A percentile compares a stretch with the other conserved stretches of the same genome.
Evolutionary conservation across 2,329 filamentous ascomycete genomes (phyloP).

Genomic region (Didymella pomorum): DNA sequence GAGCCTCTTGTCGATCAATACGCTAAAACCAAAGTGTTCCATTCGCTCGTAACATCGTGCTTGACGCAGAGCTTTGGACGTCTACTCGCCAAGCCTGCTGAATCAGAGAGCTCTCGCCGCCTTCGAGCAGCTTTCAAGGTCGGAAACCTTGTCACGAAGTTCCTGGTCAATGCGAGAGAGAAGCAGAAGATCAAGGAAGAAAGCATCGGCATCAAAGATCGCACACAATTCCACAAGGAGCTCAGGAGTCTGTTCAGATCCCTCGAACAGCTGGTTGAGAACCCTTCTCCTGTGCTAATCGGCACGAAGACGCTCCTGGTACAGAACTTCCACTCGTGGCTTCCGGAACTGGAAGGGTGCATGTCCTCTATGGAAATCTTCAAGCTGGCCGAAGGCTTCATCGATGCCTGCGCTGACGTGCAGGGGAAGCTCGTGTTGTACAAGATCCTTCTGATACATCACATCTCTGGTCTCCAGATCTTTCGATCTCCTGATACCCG

Average conservation of each 20-base stretch:
- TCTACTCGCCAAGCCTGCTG: slow-evolving; percentile 81
- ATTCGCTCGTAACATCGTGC: slow-evolving; percentile 89
- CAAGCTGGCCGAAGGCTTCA: slow-evolving; percentile 89
- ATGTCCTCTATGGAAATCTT: slow-evolving; percentile 85
- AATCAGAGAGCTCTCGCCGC: slow-evolving; percentile 82
- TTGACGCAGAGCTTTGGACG: slow-evolving; percentile 86
- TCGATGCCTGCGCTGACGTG: slow-evolving; percentile 86
- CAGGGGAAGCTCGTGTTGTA: slow-evolving; percentile 92
- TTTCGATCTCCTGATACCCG: slow-evolving; percentile 82
- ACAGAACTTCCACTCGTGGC: slow-evolving; percentile 95
- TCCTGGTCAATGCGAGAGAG: slow-evolving; percentile 87
- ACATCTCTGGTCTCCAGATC: slow-evolving; percentile 82
- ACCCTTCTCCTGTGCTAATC: slow-evolving; percentile 81
- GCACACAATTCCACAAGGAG: slow-evolving; percentile 80
- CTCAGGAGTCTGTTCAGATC: slow-evolving; percentile 88
- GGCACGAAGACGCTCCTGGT: slow-evolving; percentile 95
- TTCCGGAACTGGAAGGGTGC: slow-evolving; percentile 84
- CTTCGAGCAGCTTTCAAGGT: slow-evolving; percentile 94
- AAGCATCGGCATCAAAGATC: slow-evolving; percentile 80
- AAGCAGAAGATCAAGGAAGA: slow-evolving; percentile 90
- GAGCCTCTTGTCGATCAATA: slow-evolving; percentile 91
- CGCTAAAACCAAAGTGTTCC: slow-evolving; percentile 87
- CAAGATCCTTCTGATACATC: slow-evolving; percentile 90
- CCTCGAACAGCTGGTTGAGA: slow-evolving; percentile 88
- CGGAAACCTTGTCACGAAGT: slow-evolving; percentile 88